Evolutionary conservation across 2,329 filamentous ascomycete species (phyloP).

Genomic region (Ploettnerulaceae sp.): DNA sequence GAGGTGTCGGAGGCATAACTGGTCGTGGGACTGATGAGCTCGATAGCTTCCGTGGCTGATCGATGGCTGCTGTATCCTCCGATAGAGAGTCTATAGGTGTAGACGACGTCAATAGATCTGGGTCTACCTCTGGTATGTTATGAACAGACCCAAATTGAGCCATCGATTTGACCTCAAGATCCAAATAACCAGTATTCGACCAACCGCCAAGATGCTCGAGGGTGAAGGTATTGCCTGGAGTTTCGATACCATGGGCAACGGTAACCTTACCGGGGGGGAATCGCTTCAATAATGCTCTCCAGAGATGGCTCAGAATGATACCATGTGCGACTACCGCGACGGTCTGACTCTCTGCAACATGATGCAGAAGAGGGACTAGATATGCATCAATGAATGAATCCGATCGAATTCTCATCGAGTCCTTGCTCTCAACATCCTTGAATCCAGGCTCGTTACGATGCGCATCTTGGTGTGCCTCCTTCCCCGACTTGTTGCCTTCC

Average conservation of each 20-base stretch:
- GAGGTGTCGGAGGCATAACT: not conserved
- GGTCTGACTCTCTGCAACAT: conserved; percentile 34
- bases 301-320: conserved; percentile 68
- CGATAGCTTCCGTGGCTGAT: conserved; percentile 3
- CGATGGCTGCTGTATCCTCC: not conserved
- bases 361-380: conserved; percentile 49
- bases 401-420: conserved; percentile 60
- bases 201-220: conserved; percentile 53
- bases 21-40: not conserved
- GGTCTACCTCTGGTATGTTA: too few relatives aligned
- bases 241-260: conserved; percentile 39
- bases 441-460: conserved; percentile 40
- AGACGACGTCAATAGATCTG: too few relatives aligned
- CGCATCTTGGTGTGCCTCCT: conserved; percentile 37
- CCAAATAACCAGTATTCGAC: conserved; percentile 59
- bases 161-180: conserved; percentile 26
- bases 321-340: conserved; percentile 78
- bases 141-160: not conserved
- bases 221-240: conserved; percentile 34
- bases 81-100: too few relatives aligned
- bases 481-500: conserved; percentile 32
- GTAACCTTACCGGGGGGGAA: conserved; percentile 38
- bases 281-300: conserved; percentile 55
- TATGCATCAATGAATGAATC: conserved; percentile 61
- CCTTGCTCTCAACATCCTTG: conserved; percentile 60